These are phyloP conservation scores for Phlebiopsis gigantea DNA, from an alignment of 768 basidiomycete genomes.

Conservation along the genomic window DNA sequence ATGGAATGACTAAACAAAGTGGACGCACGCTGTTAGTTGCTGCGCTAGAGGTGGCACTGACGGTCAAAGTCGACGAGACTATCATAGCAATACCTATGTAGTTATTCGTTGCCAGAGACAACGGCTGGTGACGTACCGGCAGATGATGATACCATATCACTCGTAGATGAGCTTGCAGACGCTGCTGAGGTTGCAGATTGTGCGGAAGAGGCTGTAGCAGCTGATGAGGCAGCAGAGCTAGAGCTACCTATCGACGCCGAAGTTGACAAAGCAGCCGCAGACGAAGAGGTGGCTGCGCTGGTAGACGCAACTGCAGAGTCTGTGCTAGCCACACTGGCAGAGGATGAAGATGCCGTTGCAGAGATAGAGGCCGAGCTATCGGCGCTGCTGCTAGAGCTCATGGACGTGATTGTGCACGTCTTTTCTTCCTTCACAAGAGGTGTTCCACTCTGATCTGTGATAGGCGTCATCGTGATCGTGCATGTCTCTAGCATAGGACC, in stretches of 20 bases:
- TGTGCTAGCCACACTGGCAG: constrained; percentile 7
- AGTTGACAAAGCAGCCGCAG: constrained; percentile 6
- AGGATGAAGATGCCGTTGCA: constrained; percentile 7
- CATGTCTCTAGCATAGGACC: constrained; percentile 33
- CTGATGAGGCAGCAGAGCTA: constrained; percentile 8
- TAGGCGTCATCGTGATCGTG: constrained; percentile 30
- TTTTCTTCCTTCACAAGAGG: constrained; percentile 27
- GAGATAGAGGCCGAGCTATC: not conserved
- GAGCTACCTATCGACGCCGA: not conserved
- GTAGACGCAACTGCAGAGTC: constrained; percentile 7
- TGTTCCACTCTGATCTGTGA: constrained; percentile 25
- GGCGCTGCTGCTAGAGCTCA: constrained; percentile 5
- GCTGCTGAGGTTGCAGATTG: not conserved
- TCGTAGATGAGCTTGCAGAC: not conserved
- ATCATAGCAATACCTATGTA: not conserved
- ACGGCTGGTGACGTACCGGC: not conserved
- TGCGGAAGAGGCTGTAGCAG: constrained; percentile 5
- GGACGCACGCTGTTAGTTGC: constrained; percentile 6
- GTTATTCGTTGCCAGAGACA: not conserved
- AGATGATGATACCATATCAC: not conserved
- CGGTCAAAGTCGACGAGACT: constrained; percentile 9
- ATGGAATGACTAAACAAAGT: not conserved
- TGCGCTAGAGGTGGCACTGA: constrained; percentile 11
- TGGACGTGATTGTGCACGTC: constrained; percentile 20
- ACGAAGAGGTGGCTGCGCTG: not conserved